These are phyloP conservation scores for Scenedesmus sp. DNA, from an alignment of 163 green algal species.

Conservation along the genomic window DNA sequence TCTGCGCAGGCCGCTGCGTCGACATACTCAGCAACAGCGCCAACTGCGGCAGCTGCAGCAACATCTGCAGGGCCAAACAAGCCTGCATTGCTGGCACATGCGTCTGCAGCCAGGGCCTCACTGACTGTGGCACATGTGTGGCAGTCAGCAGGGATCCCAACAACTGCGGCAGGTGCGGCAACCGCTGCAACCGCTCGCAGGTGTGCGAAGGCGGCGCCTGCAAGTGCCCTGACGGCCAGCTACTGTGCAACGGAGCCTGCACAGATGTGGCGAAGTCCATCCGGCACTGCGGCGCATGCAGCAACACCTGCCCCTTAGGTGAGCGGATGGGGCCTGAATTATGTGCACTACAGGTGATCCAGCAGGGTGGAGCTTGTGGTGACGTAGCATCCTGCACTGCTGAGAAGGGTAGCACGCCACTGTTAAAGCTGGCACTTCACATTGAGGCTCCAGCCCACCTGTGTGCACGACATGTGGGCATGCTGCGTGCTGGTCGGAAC, in stretches of 20 bases:
- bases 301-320: not conserved
- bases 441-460: too few species aligned
- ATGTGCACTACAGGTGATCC: not conserved
- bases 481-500: too few species aligned
- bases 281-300: not conserved
- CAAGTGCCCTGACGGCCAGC: not conserved
- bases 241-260: not conserved
- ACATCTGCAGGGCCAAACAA: not conserved
- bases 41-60: not conserved
- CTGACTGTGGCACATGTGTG: not conserved
- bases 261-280: not conserved
- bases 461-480: too few species aligned
- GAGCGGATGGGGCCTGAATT: not conserved
- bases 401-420: too few species aligned
- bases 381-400: too few species aligned
- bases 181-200: not conserved
- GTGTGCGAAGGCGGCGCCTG: not conserved
- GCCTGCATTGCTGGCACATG: not conserved
- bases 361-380: too few species aligned
- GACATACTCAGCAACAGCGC: not conserved
- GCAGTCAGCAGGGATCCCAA: not conserved
- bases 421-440: too few species aligned
- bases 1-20: slow-evolving; percentile 3
- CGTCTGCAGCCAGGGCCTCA: not conserved
- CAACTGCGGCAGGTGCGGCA: slow-evolving; percentile 16